Evolutionary conservation across 225 moss, liverwort and hornwort species (phyloP).

Genomic region (Thuidium tamariscinum): DNA sequence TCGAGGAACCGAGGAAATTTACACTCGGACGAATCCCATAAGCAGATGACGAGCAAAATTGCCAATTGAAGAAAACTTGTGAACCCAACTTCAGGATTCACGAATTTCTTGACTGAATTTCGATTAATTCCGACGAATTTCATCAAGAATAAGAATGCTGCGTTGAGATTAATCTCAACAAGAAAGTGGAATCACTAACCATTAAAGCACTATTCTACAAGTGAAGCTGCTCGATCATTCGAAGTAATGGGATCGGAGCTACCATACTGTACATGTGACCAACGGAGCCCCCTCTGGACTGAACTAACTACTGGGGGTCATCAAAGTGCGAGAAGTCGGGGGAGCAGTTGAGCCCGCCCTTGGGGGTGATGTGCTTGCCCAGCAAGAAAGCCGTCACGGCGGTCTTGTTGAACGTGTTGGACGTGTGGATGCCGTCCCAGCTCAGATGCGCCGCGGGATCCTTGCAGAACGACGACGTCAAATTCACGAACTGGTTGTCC

Average conservation of each 20-base stretch:
- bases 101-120: neutral
- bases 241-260: neutral
- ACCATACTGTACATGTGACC: neutral
- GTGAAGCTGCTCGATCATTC: neutral
- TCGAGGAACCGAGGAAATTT: neutral
- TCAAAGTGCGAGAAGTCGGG: neutral
- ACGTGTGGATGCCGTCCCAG: slow-evolving; percentile 33
- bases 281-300: no score
- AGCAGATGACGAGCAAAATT: neutral
- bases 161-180: neutral
- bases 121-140: neutral
- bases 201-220: no score
- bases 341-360: neutral
- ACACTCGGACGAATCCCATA: no score
- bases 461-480: no score
- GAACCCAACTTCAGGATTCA: neutral
- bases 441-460: no score
- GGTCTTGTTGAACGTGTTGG: slow-evolving; percentile 25
- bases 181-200: neutral
- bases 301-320: neutral
- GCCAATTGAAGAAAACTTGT: neutral
- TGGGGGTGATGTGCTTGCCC: slow-evolving; percentile 14
- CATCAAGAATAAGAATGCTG: neutral
- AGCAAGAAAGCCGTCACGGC: slow-evolving; percentile 1
- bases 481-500: no score